phyloP scores from a whole-genome alignment of 306 rosid species.

The Gillenia trifoliata region DNA sequence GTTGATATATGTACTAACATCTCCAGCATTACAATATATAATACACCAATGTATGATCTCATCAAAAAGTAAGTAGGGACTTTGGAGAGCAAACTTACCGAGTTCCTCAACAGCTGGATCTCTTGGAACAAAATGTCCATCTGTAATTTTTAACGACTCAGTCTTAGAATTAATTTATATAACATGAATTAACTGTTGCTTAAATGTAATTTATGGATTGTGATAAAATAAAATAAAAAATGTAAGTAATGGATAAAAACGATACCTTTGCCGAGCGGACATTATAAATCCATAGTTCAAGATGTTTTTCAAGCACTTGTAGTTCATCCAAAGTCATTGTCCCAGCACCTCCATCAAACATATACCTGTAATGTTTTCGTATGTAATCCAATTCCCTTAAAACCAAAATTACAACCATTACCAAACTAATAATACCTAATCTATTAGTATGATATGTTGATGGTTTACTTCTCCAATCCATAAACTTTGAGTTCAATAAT shows the following conservation, averaged over 20 bases:
- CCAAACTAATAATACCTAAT: not conserved
- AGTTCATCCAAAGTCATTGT: slow-evolving; percentile 64
- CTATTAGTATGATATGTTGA: not conserved
- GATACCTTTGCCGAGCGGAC: slow-evolving; percentile 79
- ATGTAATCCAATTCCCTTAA: not conserved
- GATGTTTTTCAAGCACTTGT: slow-evolving; percentile 70
- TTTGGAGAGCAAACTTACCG: slow-evolving; percentile 39
- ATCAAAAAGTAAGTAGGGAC: not conserved
- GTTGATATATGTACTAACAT: not conserved
- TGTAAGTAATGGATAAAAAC: not conserved
- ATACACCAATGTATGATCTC: not conserved
- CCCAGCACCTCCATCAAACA: slow-evolving; percentile 65
- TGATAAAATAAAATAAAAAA: too few species aligned
- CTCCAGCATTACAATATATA: not conserved
- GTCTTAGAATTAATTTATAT: not conserved
- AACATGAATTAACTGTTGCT: not conserved
- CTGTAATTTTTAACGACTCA: slow-evolving; percentile 23
- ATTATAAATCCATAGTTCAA: slow-evolving; percentile 76
- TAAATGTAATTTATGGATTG: not conserved
- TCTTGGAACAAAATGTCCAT: slow-evolving; percentile 72
- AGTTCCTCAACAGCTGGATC: slow-evolving; percentile 62
- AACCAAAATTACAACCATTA: not conserved
- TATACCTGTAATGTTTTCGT: slow-evolving; percentile 34
- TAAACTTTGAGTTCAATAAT: too few species aligned
- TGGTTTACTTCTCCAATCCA: not conserved